Percentiles rank a stretch among this genome's conserved stretches.
phyloP scores from a whole-genome alignment of 2,329 filamentous ascomycete genomes.

The Calonectria hongkongensis region DNA sequence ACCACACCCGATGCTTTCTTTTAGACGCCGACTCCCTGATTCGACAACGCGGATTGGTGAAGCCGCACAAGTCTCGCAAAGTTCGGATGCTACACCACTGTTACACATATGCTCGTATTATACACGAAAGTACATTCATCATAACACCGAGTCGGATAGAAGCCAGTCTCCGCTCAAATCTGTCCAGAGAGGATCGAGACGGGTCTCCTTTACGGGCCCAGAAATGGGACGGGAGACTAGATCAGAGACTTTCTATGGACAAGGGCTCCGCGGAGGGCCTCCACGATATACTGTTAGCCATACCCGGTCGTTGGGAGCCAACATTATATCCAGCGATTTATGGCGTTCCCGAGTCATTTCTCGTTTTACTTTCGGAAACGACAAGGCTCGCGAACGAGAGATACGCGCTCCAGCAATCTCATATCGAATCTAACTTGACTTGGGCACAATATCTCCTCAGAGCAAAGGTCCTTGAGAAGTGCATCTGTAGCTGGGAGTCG shows the following conservation, averaged over 20 bases:
- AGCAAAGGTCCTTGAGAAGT: conserved; percentile 22
- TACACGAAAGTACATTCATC: conserved; percentile 23
- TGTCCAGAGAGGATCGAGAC: conserved; percentile 8
- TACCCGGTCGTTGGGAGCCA: conserved; percentile 7
- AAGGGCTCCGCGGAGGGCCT: background rate
- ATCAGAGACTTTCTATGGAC: conserved; percentile 2
- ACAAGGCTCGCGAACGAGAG: conserved; percentile 21
- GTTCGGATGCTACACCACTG: conserved; percentile 23
- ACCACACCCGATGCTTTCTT: conserved; percentile 21
- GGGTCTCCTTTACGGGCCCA: background rate
- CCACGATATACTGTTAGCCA: conserved; percentile 1
- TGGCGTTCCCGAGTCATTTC: conserved; percentile 21
- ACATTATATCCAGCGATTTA: conserved; percentile 9
- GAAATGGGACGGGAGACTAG: conserved; percentile 18
- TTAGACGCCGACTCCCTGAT: conserved; percentile 15
- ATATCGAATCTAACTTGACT: background rate
- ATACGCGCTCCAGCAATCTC: background rate
- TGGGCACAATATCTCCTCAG: conserved; percentile 13
- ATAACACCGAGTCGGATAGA: background rate
- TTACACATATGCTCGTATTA: conserved; percentile 15
- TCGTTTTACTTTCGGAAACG: conserved; percentile 15
- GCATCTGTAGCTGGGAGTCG: conserved; percentile 19
- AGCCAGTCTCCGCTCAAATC: background rate
- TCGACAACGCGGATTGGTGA: conserved; percentile 6
- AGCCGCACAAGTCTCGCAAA: conserved; percentile 24